Evolutionary conservation across 192 early-diverging fungal species (phyloP), one percentile per base, ranked within the genome.

Genomic region (Gamsiella multidivaricata): DNA sequence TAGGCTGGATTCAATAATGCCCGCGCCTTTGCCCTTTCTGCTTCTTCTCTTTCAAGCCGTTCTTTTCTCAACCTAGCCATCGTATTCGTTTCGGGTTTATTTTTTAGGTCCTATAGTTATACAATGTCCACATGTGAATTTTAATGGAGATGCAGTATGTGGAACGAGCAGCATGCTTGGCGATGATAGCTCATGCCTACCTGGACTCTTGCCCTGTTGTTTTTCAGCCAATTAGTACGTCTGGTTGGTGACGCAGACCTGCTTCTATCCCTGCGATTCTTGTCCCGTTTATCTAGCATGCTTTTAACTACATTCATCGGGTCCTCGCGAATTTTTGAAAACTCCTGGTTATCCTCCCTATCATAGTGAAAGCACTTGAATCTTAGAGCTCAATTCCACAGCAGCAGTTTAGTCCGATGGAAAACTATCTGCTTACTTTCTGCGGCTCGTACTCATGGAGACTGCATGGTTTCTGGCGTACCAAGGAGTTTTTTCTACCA

Each of bases 11-110:
- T 61, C 5, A 84, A 51, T 43, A 80, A 25, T 41, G 57, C 41
- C 20, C 34, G 43, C 23, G 54, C 55, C 17, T 80, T 76, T 26
- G 49, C 31, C 11, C 69, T 65, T 31, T 85, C 87, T 42, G 69
- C 52, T 12, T 56, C 54, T 47, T 88, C 85, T 63, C 86, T 47
- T 42, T 68, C 66, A 5, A 84, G 22, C 46, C 86, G 64, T 57
- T 88, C 80, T 18, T 49, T 74, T 9, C 87, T 75, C 18, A 88
- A 59, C 10, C 53, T 64, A 31, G 81, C 82, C 37, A 88, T 84
- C 22, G 61, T 62, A 41, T 45, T 71, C 42, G 54, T 34, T 23
- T 46, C 12, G n/a, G 49, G 5, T 15, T 41, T 29, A 1, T 36
- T 56, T 29, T 59, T 53, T 17, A 28, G 25, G 15, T 33, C 54